These are phyloP conservation scores for Talaromyces borbonicus DNA, from an alignment of 495 filamentous ascomycete genomes.

Conservation along the genomic window DNA sequence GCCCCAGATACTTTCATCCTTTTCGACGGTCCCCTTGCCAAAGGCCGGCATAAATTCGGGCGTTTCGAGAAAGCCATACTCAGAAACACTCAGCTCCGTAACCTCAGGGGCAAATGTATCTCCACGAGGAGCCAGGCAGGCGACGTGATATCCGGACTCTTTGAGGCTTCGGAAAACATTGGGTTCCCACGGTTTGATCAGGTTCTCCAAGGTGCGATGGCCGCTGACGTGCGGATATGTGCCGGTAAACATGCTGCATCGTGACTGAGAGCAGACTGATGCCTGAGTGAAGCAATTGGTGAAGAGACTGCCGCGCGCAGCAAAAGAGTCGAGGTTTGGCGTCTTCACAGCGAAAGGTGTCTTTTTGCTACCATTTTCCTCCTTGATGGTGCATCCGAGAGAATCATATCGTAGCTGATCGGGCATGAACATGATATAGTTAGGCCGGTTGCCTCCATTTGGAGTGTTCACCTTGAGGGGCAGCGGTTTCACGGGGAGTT, in stretches of 20 bases:
- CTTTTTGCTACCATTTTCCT: slow-evolving; percentile 8
- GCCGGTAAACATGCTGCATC: slow-evolving; percentile 18
- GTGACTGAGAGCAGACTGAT: slow-evolving; percentile 18
- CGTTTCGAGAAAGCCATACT: slow-evolving; percentile 21
- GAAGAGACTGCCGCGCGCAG: slow-evolving; percentile 10
- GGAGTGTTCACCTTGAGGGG: not conserved
- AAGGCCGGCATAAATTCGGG: slow-evolving; percentile 16
- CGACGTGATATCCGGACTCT: slow-evolving; percentile 18
- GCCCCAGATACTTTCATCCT: slow-evolving; percentile 12
- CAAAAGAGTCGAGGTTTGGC: slow-evolving; percentile 16
- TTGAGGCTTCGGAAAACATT: slow-evolving; percentile 18
- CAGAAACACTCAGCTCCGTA: slow-evolving; percentile 17
- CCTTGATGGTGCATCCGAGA: slow-evolving; percentile 10
- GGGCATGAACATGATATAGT: slow-evolving; percentile 19
- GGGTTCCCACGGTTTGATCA: slow-evolving; percentile 22
- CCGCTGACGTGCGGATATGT: slow-evolving; percentile 17
- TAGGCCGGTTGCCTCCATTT: slow-evolving; percentile 7
- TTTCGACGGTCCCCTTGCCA: slow-evolving; percentile 2
- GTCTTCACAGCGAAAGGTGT: too few relatives aligned
- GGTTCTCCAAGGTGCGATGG: slow-evolving; percentile 16
- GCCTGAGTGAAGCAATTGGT: slow-evolving; percentile 19
- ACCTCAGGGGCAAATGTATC: slow-evolving; percentile 19
- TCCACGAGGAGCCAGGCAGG: slow-evolving; percentile 17
- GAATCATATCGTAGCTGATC: slow-evolving; percentile 19
- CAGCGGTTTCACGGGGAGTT: not conserved